These are phyloP conservation scores for Leptoxyphium fumago DNA, from an alignment of 2,329 filamentous ascomycete genomes.

Conservation along the genomic window DNA sequence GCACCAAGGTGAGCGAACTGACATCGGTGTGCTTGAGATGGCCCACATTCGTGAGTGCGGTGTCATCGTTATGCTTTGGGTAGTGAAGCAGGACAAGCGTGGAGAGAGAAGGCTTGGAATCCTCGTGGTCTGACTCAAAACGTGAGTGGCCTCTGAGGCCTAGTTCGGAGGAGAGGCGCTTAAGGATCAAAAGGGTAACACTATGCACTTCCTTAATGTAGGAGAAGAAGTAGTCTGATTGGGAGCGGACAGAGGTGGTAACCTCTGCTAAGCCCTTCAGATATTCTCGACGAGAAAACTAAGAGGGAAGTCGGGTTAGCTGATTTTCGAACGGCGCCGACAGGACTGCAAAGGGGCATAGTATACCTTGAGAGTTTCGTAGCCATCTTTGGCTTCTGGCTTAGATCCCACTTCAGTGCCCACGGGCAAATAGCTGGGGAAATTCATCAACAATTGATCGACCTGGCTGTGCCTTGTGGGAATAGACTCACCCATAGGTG, in stretches of 20 bases:
- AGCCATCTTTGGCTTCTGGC: conserved; percentile 4
- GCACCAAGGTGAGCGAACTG: conserved; percentile 38
- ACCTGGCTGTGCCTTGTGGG: conserved; percentile 1
- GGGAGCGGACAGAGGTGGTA: background rate
- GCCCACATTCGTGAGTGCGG: conserved; percentile 28
- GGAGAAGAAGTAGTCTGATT: background rate
- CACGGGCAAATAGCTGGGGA: background rate
- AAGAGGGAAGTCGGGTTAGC: conserved; percentile 1
- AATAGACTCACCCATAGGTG: conserved; percentile 3
- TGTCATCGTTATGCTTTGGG: conserved; percentile 29
- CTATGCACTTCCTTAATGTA: conserved; percentile 1
- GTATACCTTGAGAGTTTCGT: conserved; percentile 4
- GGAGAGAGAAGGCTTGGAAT: conserved; percentile 34
- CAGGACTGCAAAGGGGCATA: too few species aligned
- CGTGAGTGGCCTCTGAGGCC: conserved; percentile 28
- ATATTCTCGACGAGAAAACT: background rate
- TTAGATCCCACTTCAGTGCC: conserved; percentile 3
- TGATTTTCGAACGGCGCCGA: background rate
- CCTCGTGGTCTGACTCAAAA: conserved; percentile 38
- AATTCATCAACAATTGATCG: background rate
- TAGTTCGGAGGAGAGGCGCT: conserved; percentile 4
- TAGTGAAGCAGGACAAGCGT: conserved; percentile 44
- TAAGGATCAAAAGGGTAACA: conserved; percentile 4
- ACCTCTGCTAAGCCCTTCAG: background rate
- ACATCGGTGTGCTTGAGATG: conserved; percentile 46